phyloP scores from a whole-genome alignment of 495 filamentous ascomycete species.

The Hypoxylon trugodes region DNA sequence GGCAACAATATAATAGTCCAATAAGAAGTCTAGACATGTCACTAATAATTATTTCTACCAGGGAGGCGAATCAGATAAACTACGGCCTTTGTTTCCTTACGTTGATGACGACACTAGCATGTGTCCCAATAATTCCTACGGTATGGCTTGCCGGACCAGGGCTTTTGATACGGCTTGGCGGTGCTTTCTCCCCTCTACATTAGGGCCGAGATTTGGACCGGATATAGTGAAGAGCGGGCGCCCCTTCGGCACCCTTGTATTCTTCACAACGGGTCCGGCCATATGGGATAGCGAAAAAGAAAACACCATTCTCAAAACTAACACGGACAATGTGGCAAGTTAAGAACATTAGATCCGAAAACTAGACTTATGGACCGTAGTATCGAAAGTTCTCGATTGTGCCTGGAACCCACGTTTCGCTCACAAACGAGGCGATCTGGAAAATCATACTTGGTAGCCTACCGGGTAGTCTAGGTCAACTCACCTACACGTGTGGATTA shows the following conservation, averaged over 20 bases:
- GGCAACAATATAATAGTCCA: conserved; percentile 2
- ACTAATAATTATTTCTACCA: conserved; percentile 12
- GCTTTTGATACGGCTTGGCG: conserved; percentile 26
- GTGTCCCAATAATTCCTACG: conserved; percentile 12
- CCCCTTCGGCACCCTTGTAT: conserved; percentile 16
- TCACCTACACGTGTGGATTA: conserved; percentile 10
- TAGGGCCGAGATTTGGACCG: conserved; percentile 42
- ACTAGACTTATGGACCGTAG: background rate
- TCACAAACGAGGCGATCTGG: conserved; percentile 22
- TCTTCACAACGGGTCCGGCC: background rate
- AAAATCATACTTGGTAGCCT: conserved; percentile 16
- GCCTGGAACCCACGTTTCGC: conserved; percentile 8
- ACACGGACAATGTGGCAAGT: no score
- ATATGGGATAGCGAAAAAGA: no score
- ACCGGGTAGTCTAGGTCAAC: conserved; percentile 14
- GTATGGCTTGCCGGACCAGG: conserved; percentile 36
- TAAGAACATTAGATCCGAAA: background rate
- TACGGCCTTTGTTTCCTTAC: conserved; percentile 11
- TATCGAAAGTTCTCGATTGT: conserved; percentile 15
- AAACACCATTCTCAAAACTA: no score
- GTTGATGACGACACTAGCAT: conserved; percentile 34
- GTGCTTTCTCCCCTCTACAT: conserved; percentile 34
- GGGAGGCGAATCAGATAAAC: conserved; percentile 14
- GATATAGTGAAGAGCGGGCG: conserved; percentile 35
- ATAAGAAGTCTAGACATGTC: conserved; percentile 10